phyloP scores from a whole-genome alignment of 2,329 filamentous ascomycete genomes.

The Dactylellina sp. region DNA sequence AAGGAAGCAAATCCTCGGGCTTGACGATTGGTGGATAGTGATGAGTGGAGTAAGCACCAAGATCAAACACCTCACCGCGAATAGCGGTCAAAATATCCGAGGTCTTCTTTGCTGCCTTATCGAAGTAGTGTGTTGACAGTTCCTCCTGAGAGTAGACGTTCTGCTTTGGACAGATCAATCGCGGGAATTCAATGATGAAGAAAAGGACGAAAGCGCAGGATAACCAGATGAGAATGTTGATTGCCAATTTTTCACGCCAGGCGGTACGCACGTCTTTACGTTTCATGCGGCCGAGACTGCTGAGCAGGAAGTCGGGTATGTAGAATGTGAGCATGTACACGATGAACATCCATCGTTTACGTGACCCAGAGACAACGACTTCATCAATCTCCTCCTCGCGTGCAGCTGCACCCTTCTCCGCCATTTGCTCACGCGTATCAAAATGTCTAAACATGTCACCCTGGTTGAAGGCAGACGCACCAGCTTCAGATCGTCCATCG shows the following conservation, averaged over 20 bases:
- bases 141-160: slow-evolving; percentile 85
- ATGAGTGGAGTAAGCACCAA: slow-evolving; percentile 76
- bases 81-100: slow-evolving; percentile 80
- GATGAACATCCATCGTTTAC: slow-evolving; percentile 89
- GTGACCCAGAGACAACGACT: slow-evolving; percentile 78
- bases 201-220: slow-evolving; percentile 82
- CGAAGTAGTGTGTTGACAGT: slow-evolving; percentile 70
- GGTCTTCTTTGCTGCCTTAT: slow-evolving; percentile 72
- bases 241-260: slow-evolving; percentile 97
- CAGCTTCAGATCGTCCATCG: slow-evolving; percentile 90
- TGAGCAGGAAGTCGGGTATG: slow-evolving; percentile 85
- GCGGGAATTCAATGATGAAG: slow-evolving; percentile 89
- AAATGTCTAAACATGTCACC: slow-evolving; percentile 99
- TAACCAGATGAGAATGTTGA: slow-evolving; percentile 97
- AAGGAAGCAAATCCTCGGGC: slow-evolving; percentile 75
- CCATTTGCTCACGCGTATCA: slow-evolving; percentile 92
- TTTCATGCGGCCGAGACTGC: slow-evolving; percentile 81
- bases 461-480: slow-evolving; percentile 86
- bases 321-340: slow-evolving; percentile 88
- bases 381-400: slow-evolving; percentile 91
- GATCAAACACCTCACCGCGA: slow-evolving; percentile 88
- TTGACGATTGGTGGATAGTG: slow-evolving; percentile 81
- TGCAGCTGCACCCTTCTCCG: slow-evolving; percentile 92
- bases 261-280: slow-evolving; percentile 92
- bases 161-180: slow-evolving; percentile 89